These are phyloP conservation scores for Acacia confusa DNA, from an alignment of 306 rosid species.

Conservation along the genomic window DNA sequence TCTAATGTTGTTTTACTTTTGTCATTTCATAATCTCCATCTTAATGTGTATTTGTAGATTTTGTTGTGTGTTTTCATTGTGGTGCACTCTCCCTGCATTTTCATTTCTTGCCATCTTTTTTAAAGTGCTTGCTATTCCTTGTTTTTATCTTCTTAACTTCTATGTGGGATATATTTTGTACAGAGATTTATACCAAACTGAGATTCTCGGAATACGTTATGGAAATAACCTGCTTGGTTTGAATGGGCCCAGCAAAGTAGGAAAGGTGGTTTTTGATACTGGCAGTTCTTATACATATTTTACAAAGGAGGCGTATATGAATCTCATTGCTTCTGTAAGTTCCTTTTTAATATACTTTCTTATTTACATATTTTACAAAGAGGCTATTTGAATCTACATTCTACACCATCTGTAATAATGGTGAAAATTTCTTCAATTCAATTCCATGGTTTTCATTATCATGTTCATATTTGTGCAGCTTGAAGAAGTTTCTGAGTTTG, in stretches of 20 bases:
- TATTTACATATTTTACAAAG: no score
- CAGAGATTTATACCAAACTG: slow-evolving; percentile 68
- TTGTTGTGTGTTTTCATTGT: not conserved
- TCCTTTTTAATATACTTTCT: no score
- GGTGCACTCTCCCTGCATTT: not conserved
- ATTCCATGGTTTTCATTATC: slow-evolving; percentile 18
- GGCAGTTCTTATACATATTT: slow-evolving; percentile 88
- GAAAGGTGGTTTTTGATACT: slow-evolving; percentile 66
- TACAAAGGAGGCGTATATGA: slow-evolving; percentile 54
- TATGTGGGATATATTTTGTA: slow-evolving; percentile 22
- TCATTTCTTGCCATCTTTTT: slow-evolving; percentile 20
- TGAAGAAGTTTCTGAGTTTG: slow-evolving; percentile 51
- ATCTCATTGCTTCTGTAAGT: slow-evolving; percentile 73
- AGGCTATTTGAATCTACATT: no score
- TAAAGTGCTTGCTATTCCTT: slow-evolving; percentile 2
- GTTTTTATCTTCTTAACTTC: slow-evolving; percentile 11
- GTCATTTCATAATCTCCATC: not conserved
- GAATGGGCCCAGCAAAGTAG: slow-evolving; percentile 44
- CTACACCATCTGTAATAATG: slow-evolving; percentile 9
- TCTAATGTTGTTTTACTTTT: slow-evolving; percentile 10
- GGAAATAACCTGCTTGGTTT: slow-evolving; percentile 56
- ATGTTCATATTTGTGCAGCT: slow-evolving; percentile 53
- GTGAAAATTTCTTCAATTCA: not conserved
- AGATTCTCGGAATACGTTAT: slow-evolving; percentile 52
- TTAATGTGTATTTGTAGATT: not conserved